Evolutionary conservation across 23 red algal species (phyloP), one percentile per base, ranked within the genome.

Genomic region (Rhodosorus marinus): DNA sequence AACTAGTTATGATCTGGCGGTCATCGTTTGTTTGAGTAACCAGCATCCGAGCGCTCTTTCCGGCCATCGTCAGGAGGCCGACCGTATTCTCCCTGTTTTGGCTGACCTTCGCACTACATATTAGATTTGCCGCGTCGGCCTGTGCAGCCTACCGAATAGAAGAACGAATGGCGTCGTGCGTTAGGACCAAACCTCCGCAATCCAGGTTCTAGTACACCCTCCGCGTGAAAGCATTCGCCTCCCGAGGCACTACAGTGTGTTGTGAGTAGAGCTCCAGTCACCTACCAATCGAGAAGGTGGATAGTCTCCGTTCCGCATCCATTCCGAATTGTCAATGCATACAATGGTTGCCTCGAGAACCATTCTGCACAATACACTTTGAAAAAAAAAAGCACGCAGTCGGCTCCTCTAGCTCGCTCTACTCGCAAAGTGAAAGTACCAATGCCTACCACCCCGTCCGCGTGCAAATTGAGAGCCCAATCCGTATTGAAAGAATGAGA

Each of bases 311-410:
- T 98, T 98, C 17, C 90, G 80, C 68, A 72, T 80, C 49, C 61
- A 98, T 53, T 98, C 90, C n/a, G 78, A 85, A 64, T 98, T 98
- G 66, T 98, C 90, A 19, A 98, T 62, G 61, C 90, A 98, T n/a
- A 98, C 52, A 36, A 98, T 98, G 15, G 75, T 76, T 8, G 90
- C 69, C 68, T 98, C 90, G 43, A 98, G 69, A 8, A 72, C 72
- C 90, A 98, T 98, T 14, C 7, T 59, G 64, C n/a, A n/a, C n/a
- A n/a, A n/a, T n/a, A n/a, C n/a, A n/a, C n/a, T n/a, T n/a, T n/a
- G n/a, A n/a, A n/a, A n/a, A n/a, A n/a, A n/a, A n/a, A n/a, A n/a
- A n/a, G n/a, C n/a, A n/a, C n/a, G n/a, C n/a, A n/a, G n/a, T n/a
- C n/a, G n/a, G n/a, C n/a, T n/a, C n/a, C n/a, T n/a, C n/a, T n/a